Percentiles rank a stretch among this genome's conserved stretches.
Evolutionary conservation across 345 rosid genomes (phyloP).

Genomic region (Eucalyptus marginata): DNA sequence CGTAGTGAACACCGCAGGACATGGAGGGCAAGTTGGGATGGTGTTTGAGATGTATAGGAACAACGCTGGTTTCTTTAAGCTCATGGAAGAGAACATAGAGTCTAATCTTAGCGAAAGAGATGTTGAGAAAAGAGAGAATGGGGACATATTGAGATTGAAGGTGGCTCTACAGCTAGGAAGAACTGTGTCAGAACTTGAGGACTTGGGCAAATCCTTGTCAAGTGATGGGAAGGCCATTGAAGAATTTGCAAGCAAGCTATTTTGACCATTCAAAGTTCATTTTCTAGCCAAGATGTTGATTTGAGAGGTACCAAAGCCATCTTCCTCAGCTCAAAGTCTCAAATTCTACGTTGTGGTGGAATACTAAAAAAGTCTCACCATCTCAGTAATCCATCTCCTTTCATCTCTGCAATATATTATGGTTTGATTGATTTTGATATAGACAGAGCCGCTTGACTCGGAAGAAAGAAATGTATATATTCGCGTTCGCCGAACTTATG

Average conservation of each 20-base stretch:
- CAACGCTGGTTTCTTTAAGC: conserved; percentile 36
- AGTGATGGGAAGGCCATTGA: not conserved
- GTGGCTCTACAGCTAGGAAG: conserved; percentile 38
- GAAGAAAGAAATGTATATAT: not conserved
- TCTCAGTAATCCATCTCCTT: not conserved
- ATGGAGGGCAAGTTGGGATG: conserved; percentile 44
- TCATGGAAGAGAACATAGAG: conserved; percentile 27
- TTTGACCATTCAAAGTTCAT: not conserved
- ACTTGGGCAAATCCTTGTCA: conserved; percentile 4
- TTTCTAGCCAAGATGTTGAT: not conserved
- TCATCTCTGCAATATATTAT: not conserved
- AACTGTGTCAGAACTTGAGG: conserved; percentile 26
- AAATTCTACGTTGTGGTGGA: not conserved
- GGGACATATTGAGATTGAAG: conserved; percentile 16
- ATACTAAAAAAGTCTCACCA: not conserved
- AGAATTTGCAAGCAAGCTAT: conserved; percentile 47
- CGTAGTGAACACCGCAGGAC: conserved; percentile 24
- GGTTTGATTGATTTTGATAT: not conserved
- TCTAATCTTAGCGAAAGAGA: conserved; percentile 15
- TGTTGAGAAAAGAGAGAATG: conserved; percentile 27
- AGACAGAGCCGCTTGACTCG: not conserved
- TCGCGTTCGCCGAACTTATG: not conserved
- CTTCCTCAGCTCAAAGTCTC: not conserved
- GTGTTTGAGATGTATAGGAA: conserved; percentile 42
- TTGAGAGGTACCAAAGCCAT: not conserved